Evolutionary conservation across 2,329 filamentous ascomycete genomes (phyloP), one percentile per base, ranked within the genome.

Genomic region (Trichoderma simmonsii): DNA sequence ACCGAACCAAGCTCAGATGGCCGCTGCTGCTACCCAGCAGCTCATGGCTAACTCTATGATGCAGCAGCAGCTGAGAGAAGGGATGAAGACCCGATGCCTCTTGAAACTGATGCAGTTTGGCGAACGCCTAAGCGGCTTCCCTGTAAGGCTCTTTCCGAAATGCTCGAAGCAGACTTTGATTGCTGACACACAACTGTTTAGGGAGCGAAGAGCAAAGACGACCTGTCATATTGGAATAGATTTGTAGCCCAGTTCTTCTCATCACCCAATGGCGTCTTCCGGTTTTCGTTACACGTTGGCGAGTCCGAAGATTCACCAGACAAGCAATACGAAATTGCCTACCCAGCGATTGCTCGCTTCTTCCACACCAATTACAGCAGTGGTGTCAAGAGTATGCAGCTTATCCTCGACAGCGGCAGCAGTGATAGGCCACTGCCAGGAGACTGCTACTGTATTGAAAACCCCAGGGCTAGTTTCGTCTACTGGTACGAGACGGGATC

Each of bases 291-390:
- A 18, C 87, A 87, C 74, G 83, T 87, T 59, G 83, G 88, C 24
- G 85, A 87, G 12, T 83, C 83, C 71, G 88, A 90, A 59, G 86
- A 89, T 60, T 83, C 83, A 43, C 85, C 84, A 21, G 88, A 91
- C 70, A 98, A 97, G 83, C 90, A 92, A 77, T 98, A 95, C 77
- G 95, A 98, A 79, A 94, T 98, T 63, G 89, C 91, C 3, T 93
- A 89, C 72, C 89, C 94, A 4, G 93, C 93, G 1, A 86, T 99
- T 60, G 90, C 95, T 39, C 90, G 95, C 77, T 98, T 96, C 81
- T 98, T 97, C 80, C 90, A 92, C 77, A 95, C 93, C 0, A 92
- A 97, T 77, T 98, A 96, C 79, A 91, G 92, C 71, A 95, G 93
- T 73, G 95, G 94, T 7, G 91, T 98, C 70, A 92, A 89, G 76